Evolutionary conservation across 768 basidiomycete species (phyloP).

Genomic region (Multifurca ochricompacta): DNA sequence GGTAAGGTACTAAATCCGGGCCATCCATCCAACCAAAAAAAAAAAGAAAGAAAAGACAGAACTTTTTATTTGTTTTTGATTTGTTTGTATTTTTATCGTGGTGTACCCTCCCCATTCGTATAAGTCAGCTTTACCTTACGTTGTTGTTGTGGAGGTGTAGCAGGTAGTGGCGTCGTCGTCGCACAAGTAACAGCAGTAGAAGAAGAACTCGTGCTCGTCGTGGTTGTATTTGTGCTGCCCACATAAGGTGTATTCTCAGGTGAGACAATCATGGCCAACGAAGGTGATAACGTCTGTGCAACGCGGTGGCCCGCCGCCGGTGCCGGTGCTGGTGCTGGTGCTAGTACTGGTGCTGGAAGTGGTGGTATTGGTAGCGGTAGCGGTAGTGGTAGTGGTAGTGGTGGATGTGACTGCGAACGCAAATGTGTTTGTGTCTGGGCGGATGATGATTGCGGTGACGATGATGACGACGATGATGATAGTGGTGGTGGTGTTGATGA

Average conservation of each 20-base stretch:
- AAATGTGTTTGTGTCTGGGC: no score
- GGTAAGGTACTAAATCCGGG: no score
- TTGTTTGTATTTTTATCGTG: neutral
- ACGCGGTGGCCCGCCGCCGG: constrained; percentile 31
- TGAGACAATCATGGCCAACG: constrained; percentile 57
- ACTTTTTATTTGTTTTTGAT: no score
- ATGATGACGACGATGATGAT: neutral
- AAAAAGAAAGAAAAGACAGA: neutral
- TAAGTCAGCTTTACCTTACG: constrained; percentile 20
- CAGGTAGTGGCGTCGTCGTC: no score
- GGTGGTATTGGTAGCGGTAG: no score
- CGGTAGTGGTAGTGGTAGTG: neutral
- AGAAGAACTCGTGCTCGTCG: constrained; percentile 3
- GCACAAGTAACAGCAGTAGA: no score
- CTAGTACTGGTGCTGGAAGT: no score
- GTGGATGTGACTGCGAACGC: no score
- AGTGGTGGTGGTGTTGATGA: neutral
- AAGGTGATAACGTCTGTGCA: constrained; percentile 45
- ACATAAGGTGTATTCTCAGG: constrained; percentile 30
- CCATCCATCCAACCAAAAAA: no score
- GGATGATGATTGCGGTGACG: no score
- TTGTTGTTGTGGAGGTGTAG: constrained; percentile 20
- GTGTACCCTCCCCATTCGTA: constrained; percentile 14
- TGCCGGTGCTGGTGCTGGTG: constrained; percentile 1
- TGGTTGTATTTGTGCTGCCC: no score